These are phyloP conservation scores for Colletotrichum lindemuthianum DNA, from an alignment of 2,329 filamentous ascomycete species.

Conservation along the genomic window DNA sequence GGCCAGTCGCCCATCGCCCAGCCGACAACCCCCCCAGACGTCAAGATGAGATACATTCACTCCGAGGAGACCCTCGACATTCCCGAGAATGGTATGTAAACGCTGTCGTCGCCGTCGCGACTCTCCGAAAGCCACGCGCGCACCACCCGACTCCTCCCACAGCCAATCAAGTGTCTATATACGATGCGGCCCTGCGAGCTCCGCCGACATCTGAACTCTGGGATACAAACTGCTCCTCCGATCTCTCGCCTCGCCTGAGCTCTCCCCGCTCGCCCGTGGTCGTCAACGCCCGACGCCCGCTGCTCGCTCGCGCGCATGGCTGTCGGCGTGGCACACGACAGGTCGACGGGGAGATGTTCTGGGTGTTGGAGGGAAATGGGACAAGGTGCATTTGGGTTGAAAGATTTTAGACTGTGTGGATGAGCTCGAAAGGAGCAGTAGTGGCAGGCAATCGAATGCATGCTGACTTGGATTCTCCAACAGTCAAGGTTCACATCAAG, in stretches of 20 bases:
- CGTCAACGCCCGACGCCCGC: background rate
- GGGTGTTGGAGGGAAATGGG: background rate
- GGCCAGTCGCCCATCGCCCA: constrained; percentile 34
- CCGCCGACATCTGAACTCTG: constrained; percentile 34
- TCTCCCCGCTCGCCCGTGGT: too few species aligned
- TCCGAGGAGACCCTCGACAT: constrained; percentile 95
- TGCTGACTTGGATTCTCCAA: constrained; percentile 51
- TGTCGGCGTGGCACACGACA: background rate
- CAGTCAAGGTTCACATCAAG: constrained; percentile 98
- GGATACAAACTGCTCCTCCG: constrained; percentile 28
- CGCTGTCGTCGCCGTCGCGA: constrained; percentile 32
- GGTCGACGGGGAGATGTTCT: constrained; percentile 10
- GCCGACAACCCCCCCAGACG: constrained; percentile 54
- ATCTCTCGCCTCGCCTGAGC: background rate
- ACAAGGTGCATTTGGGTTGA: constrained; percentile 34
- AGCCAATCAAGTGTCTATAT: background rate
- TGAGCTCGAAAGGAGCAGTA: constrained; percentile 40
- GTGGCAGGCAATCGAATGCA: constrained; percentile 39
- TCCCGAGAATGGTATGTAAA: constrained; percentile 91
- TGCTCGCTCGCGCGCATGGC: background rate
- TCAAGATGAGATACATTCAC: constrained; percentile 99
- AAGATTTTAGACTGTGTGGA: constrained; percentile 38
- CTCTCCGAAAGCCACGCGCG: constrained; percentile 6
- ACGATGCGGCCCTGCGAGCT: constrained; percentile 32
- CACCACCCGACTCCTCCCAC: background rate